phyloP scores from a whole-genome alignment of 176 grass and related monocot species.

The Aegilops bicornis region DNA sequence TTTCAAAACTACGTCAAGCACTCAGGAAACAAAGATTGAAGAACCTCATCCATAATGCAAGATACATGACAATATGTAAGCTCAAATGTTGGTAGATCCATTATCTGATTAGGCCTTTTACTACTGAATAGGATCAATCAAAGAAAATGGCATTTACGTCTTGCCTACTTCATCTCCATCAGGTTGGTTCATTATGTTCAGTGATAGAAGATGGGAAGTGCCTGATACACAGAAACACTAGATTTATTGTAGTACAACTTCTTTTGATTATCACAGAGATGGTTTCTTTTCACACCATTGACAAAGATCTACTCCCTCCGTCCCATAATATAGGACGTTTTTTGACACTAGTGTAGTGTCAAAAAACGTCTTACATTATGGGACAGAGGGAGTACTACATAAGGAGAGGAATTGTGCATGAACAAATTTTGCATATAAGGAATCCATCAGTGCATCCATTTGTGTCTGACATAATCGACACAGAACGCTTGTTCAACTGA shows the following conservation, averaged over 20 bases:
- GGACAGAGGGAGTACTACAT: no score
- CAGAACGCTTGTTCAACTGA: background rate
- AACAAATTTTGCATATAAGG: no score
- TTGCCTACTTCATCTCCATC: background rate
- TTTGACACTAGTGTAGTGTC: no score
- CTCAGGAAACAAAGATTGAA: background rate
- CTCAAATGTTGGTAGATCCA: background rate
- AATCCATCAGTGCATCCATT: no score
- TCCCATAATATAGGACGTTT: no score
- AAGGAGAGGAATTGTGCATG: no score
- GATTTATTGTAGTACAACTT: background rate
- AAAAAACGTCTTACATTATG: no score
- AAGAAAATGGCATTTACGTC: background rate
- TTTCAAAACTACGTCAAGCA: constrained; percentile 9
- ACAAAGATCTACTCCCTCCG: background rate
- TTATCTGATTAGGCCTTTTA: background rate
- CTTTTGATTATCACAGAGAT: background rate
- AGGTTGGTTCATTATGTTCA: background rate
- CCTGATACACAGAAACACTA: background rate
- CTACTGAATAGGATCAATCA: background rate
- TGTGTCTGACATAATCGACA: no score
- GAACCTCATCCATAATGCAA: background rate
- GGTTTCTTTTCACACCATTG: background rate
- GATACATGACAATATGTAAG: background rate
- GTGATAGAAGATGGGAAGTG: background rate